A percentile compares a stretch with the other conserved stretches of the same genome.
Conservation (phyloP, 768 basidiomycete genomes). For the Sporobolomyces pararoseus region DNA sequence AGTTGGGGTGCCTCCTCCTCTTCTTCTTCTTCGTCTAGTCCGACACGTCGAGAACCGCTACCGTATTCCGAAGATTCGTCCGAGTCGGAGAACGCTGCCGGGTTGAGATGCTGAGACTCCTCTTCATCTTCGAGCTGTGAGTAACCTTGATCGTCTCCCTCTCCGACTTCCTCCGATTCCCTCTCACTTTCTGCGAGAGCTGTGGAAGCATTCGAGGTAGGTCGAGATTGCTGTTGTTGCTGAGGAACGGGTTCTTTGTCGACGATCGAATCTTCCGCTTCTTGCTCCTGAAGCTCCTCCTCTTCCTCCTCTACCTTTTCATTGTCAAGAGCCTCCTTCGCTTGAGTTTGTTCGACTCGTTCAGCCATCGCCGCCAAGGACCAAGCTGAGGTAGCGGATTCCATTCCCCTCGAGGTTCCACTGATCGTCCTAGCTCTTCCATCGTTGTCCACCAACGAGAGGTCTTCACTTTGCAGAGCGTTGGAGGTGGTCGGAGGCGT, state of each 20-base stretch:
- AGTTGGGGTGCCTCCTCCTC: not conserved
- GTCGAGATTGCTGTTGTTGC: not conserved
- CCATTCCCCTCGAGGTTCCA: constrained; percentile 3
- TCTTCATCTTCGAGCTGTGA: constrained; percentile 17
- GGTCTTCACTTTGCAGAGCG: not conserved
- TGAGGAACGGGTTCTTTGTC: constrained; percentile 4
- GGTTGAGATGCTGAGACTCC: not conserved
- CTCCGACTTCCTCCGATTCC: constrained; percentile 4
- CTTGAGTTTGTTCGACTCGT: constrained; percentile 4
- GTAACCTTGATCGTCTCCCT: constrained; percentile 11
- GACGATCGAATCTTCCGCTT: constrained; percentile 23
- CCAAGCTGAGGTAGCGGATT: constrained; percentile 24
- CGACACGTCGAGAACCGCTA: too few relatives aligned
- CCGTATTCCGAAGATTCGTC: constrained; percentile 4
- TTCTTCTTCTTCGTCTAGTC: not conserved
- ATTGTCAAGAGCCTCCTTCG: not conserved
- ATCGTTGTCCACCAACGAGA: not conserved
- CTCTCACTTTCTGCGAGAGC: constrained; percentile 8
- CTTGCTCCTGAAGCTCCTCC: too few relatives aligned
- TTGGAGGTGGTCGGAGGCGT: not conserved
- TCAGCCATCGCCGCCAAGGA: constrained; percentile 28
- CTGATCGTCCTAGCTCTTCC: not conserved
- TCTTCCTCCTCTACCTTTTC: not conserved
- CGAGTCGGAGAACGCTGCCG: not conserved
- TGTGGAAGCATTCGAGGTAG: constrained; percentile 5